Evolutionary conservation across 208 protist species (phyloP), one percentile per base, ranked within the genome.

Genomic region (Leishmania aethiopica): DNA sequence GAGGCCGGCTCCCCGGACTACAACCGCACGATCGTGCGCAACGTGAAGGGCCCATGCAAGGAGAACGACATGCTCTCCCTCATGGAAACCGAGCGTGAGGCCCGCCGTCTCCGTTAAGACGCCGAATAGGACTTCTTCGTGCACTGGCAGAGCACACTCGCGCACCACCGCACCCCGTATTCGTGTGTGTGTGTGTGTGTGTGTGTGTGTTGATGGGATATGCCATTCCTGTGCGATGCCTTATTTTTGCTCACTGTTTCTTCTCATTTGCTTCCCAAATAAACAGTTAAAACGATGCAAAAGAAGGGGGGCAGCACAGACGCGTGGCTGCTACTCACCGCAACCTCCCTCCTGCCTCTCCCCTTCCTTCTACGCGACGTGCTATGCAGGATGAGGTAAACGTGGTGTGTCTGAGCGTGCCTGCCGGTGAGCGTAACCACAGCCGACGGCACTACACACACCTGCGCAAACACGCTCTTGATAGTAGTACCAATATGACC

Each of bases 51-150:
- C 74, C 99, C 99, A 74, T 99, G 99, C 84, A 98, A 99, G 86
- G 96, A 99, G 81, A 97, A 96, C 80, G 99, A 99, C 91, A 99
- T 99, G 92, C 97, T 99, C 62, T 96, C 97, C 57, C 98, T 99
- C 62, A 98, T 99, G 90, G 99, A 99, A 90, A 99, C 99, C 78
- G 99, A 99, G 94, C 97, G 99, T 95, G 99, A 99, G 93, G 99
- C 99, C 66, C 96, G 99, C 84, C 98, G 99, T 84, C 96, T 99
- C 13, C 70, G 70, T 37, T 75, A 55, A 75, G 69, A 45, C 0
- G 70, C 28, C n/a, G 45, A 75, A 8, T 10, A 35, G 70, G 15
- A 28, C 47, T 75, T 75, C 70, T 37, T 55, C 45, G 45, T 37
- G 8, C 11, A 45, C 69, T 19, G 40, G 42, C 69, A 74, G 42